phyloP scores from a whole-genome alignment of 2,329 filamentous ascomycete genomes.

The Orbilia blumenaviensis region DNA sequence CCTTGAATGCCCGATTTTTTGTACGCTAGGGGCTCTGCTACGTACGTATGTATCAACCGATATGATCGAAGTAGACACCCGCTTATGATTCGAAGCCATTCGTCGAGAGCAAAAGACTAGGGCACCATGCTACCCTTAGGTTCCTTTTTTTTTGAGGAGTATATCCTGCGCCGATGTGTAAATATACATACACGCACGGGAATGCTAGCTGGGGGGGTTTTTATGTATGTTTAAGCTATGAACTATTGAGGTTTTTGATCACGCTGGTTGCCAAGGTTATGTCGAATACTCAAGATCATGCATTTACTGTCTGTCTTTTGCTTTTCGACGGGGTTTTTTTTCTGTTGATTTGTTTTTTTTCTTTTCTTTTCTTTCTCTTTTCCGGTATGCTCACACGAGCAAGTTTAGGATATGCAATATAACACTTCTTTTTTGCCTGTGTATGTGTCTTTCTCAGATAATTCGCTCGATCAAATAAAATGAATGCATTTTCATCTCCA shows the following conservation, averaged over 20 bases:
- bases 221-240: too few relatives aligned
- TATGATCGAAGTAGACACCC: not conserved
- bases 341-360: too few relatives aligned
- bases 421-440: not conserved
- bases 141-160: not conserved
- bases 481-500: not conserved
- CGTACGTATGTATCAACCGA: not conserved
- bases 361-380: too few relatives aligned
- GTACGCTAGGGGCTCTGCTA: not conserved
- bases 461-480: not conserved
- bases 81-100: not conserved
- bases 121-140: not conserved
- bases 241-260: too few relatives aligned
- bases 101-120: not conserved
- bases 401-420: slow-evolving; percentile 2
- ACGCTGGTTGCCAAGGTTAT: slow-evolving; percentile 6
- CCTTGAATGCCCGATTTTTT: slow-evolving; percentile 8
- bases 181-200: too few relatives aligned
- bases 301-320: not conserved
- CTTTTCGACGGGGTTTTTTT: not conserved
- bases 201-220: too few relatives aligned
- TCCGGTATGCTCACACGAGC: not conserved
- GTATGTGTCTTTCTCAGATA: not conserved
- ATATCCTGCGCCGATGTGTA: not conserved
- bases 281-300: not conserved